These are phyloP conservation scores for Pseudotulostoma volvatum DNA, from an alignment of 495 filamentous ascomycete genomes.

Conservation along the genomic window DNA sequence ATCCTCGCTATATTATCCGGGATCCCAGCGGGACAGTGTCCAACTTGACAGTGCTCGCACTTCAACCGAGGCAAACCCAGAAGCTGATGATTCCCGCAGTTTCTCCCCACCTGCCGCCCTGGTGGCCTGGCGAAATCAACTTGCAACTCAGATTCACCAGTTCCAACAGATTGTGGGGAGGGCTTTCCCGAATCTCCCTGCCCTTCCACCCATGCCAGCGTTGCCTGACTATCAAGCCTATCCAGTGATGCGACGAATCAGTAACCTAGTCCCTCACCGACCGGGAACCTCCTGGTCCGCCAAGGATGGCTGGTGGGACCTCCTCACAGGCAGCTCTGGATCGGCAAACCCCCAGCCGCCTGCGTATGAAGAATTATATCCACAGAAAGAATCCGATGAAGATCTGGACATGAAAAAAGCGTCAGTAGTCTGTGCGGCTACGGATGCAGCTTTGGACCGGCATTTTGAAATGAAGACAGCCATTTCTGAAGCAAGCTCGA, in stretches of 20 bases:
- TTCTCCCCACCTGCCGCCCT: conserved; percentile 46
- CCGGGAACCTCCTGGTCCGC: conserved; percentile 26
- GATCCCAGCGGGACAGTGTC: conserved; percentile 11
- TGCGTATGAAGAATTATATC: conserved; percentile 70
- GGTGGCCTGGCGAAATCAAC: conserved; percentile 57
- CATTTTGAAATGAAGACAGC: conserved; percentile 48
- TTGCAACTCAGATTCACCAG: conserved; percentile 63
- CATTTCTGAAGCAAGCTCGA: conserved; percentile 17
- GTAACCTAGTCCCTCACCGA: conserved; percentile 50
- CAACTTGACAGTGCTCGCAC: conserved; percentile 4
- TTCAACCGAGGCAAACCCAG: conserved; percentile 12
- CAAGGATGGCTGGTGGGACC: conserved; percentile 55
- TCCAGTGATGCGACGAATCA: conserved; percentile 56
- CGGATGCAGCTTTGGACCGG: conserved; percentile 47
- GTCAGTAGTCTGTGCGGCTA: conserved; percentile 41
- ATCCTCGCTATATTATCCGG: conserved; percentile 10
- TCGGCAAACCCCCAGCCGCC: conserved; percentile 40
- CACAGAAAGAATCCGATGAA: conserved; percentile 28
- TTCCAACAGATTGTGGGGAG: conserved; percentile 56
- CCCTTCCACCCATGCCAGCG: conserved; percentile 40
- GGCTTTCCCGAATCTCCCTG: conserved; percentile 50
- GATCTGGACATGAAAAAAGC: conserved; percentile 41
- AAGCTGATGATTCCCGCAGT: conserved; percentile 16
- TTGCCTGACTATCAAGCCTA: conserved; percentile 59
- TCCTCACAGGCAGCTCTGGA: conserved; percentile 35